These are phyloP conservation scores for Zygotorulaspora danielsina DNA, from an alignment of 805 yeast genomes.

Conservation along the genomic window DNA sequence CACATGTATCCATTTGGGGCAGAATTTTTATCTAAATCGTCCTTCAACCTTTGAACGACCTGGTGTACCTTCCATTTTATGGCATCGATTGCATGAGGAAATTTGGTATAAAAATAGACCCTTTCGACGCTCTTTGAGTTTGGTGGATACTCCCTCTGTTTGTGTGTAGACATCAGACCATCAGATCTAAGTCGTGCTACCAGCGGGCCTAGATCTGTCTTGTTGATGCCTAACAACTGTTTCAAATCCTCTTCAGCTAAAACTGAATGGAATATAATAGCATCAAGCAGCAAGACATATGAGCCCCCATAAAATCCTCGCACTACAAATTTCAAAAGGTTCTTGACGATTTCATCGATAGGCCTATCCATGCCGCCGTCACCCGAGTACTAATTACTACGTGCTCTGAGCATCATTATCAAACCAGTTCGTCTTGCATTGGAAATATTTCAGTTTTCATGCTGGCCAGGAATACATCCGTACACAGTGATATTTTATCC, in stretches of 20 bases:
- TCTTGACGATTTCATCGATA: slow-evolving; percentile 41
- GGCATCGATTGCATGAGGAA: slow-evolving; percentile 90
- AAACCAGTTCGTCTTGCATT: no score
- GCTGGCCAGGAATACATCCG: no score
- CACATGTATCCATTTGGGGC: slow-evolving; percentile 95
- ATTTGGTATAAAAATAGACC: slow-evolving; percentile 81
- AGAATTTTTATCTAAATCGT: slow-evolving; percentile 76
- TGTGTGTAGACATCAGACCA: slow-evolving; percentile 64
- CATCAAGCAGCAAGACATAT: slow-evolving; percentile 82
- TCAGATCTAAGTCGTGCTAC: slow-evolving; percentile 83
- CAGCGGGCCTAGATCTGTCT: slow-evolving; percentile 79
- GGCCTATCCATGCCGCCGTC: slow-evolving; percentile 32
- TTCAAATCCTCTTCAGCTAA: slow-evolving; percentile 88
- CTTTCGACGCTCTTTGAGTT: slow-evolving; percentile 64
- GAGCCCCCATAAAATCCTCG: slow-evolving; percentile 84
- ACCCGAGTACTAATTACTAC: no score
- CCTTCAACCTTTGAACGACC: slow-evolving; percentile 71
- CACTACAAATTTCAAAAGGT: slow-evolving; percentile 67
- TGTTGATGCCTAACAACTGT: slow-evolving; percentile 72
- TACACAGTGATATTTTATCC: no score
- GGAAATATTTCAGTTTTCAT: no score
- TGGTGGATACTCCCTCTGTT: slow-evolving; percentile 64
- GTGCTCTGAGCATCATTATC: no score
- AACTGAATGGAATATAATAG: slow-evolving; percentile 81
- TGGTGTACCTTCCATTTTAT: slow-evolving; percentile 95